phyloP scores from a whole-genome alignment of 306 rosid genomes.

The Cucumis melo region DNA sequence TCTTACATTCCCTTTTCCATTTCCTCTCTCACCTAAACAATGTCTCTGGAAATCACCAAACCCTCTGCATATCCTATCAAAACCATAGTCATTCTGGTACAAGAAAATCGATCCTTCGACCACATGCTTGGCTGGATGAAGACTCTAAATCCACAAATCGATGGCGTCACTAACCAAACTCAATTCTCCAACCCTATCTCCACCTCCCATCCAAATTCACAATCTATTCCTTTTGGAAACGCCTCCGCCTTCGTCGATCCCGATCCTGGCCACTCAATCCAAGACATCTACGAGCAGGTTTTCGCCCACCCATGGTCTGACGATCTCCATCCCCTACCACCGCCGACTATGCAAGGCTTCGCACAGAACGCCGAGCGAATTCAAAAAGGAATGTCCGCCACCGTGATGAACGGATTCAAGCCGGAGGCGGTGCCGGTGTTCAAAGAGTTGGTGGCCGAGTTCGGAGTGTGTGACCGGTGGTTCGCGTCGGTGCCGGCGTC shows the following conservation, averaged over 20 bases:
- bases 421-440: conserved; percentile 49
- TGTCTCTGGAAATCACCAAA: neutral
- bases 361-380: conserved; percentile 41
- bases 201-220: conserved; percentile 27
- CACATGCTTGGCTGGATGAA: conserved; percentile 90
- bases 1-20: no score
- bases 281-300: conserved; percentile 66
- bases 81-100: conserved; percentile 71
- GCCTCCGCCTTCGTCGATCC: conserved; percentile 43
- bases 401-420: conserved; percentile 59
- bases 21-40: neutral
- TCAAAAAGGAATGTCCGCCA: conserved; percentile 19
- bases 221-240: conserved; percentile 18
- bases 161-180: conserved; percentile 47
- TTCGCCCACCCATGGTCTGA: conserved; percentile 63
- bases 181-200: conserved; percentile 34
- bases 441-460: conserved; percentile 39
- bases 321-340: neutral
- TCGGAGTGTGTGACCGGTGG: conserved; percentile 73
- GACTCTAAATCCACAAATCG: conserved; percentile 43
- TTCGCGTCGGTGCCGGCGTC: conserved; percentile 59
- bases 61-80: conserved; percentile 29
- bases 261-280: conserved; percentile 69
- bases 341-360: conserved; percentile 51
- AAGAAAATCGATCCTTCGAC: conserved; percentile 89